Evolutionary conservation across 1,284 basidiomycete genomes (phyloP), one percentile per base, ranked within the genome.

Genomic region (Chondrostereum purpureum): DNA sequence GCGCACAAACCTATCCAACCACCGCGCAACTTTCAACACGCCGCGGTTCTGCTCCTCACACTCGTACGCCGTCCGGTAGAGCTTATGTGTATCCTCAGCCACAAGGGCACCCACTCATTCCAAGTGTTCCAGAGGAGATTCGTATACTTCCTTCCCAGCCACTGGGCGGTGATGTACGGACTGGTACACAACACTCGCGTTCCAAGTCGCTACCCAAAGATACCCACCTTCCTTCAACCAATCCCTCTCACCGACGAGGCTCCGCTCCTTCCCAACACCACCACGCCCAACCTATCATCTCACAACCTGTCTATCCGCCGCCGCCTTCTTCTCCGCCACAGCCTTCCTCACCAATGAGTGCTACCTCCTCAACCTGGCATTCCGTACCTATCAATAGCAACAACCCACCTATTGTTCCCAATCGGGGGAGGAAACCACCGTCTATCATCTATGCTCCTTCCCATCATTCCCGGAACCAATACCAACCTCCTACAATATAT

Each of bases 361-460:
- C 49, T 40, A 55, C 49, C 44, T 48, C 49, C 13, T 49, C 31
- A 39, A 63, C 57, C 16, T 54, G 57, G 31, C 61, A 36, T 51
- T 45, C 38, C 23, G 8, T 38, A 47, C 37, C 49, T 48, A 31
- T 58, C 57, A 58, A 51, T 55, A 58, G 16, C 48, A 53, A 14
- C 43, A 49, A 35, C 47, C 52, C 36, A 16, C 43, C 45, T 20
- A 36, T 39, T 21, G 56, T 60, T 51, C 58, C 58, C 4, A 62
- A 60, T 22, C 58, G 58, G 16, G 70, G 66, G 39, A 63, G 68
- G 39, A 58, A 61, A 11, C 72, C 73, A 16, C 75, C 73, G 17
- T 63, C 75, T 42, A 75, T 77, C 50, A 64, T 76, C 44, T 78
- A 78, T 55, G 73, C 75, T 23, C 69, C 75, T 14, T 62, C 70